Evolutionary conservation across 2,329 filamentous ascomycete species (phyloP), one percentile per base, ranked within the genome.

Genomic region (Pestalotiopsis sp.): DNA sequence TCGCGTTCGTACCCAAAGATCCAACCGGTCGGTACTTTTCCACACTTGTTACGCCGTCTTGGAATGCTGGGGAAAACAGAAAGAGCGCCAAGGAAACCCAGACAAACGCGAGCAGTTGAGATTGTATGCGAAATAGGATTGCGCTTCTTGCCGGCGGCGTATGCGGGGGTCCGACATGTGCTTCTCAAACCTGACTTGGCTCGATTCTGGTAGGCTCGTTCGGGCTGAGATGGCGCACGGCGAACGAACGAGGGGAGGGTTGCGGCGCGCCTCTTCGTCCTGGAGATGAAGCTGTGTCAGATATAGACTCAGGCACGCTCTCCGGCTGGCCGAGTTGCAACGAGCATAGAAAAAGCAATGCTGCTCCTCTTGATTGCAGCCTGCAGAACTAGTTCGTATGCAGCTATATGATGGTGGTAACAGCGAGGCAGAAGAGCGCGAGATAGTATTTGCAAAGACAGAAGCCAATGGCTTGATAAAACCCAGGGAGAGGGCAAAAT

Each of bases 211-310:
- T 52, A 52, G 45, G 59, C 59, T 39, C 7, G 61, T 39, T 27
- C 20, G 20, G 61, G 61, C n/a, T 12, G 61, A 45, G 61, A 64
- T 52, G 39, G 25, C 61, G 38, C 36, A 45, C 61, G 38, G 61
- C 38, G 25, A 25, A 31, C 27, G 27, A 31, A 36, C 31, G 31
- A 36, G 31, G 31, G 20, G n/a, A 49, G 25, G n/a, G 25, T 6
- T 36, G 31, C 31, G n/a, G 41, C 61, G 45, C 45, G 17, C 17
- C 45, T 52, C 45, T 52, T 52, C 20, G 31, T n/a, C 13, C 38
- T 63, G 36, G 61, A 52, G 61, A 49, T 56, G 36, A 58, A 58
- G 20, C 17, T 66, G 63, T 57, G 49, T 66, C 63, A 66, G 63
- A 57, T 66, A 66, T 45, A 66, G 49, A 58, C 23, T 11, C 41